Conservation (phyloP, 2,329 filamentous ascomycete species). For the Aureobasidium sp. region DNA sequence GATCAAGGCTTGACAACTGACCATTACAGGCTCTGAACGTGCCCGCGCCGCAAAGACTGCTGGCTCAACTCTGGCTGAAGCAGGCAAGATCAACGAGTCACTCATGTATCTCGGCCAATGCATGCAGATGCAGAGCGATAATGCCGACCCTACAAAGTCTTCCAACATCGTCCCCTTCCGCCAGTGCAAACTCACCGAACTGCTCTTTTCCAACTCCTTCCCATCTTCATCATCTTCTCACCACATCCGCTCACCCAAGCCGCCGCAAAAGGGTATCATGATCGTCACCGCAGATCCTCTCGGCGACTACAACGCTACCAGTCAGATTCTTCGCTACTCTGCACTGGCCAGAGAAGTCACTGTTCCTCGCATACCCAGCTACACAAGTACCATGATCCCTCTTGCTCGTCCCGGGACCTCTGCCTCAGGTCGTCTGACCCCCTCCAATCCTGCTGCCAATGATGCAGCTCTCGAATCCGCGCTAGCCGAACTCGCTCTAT, state of each 20-base stretch:
- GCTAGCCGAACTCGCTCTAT: conserved; percentile 70
- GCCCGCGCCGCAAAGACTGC: conserved; percentile 91
- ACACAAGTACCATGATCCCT: conserved; percentile 61
- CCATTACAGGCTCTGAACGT: conserved; percentile 63
- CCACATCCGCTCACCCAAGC: conserved; percentile 43
- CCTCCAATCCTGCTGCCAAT: conserved; percentile 34
- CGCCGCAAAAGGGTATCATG: conserved; percentile 87
- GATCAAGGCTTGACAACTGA: conserved; percentile 19
- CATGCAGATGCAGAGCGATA: conserved; percentile 86
- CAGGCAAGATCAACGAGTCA: conserved; percentile 96
- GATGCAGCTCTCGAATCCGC: conserved; percentile 68
- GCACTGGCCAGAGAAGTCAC: conserved; percentile 89
- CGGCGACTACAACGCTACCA: conserved; percentile 94
- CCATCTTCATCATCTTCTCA: conserved; percentile 40
- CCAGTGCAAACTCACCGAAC: conserved; percentile 48
- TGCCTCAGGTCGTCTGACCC: conserved; percentile 38
- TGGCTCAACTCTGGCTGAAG: conserved; percentile 85
- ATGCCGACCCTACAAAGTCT: conserved; percentile 44
- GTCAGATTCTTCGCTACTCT: conserved; percentile 90
- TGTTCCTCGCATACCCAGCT: conserved; percentile 78
- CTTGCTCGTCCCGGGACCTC: conserved; percentile 25
- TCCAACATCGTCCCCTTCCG: conserved; percentile 66
- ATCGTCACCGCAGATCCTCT: conserved; percentile 89
- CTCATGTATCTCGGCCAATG: conserved; percentile 98
- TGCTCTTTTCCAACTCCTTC: conserved; percentile 47